Base-by-base conservation (phyloP, 106 monocot genomes). In the Amphibolis antarctica region DNA sequence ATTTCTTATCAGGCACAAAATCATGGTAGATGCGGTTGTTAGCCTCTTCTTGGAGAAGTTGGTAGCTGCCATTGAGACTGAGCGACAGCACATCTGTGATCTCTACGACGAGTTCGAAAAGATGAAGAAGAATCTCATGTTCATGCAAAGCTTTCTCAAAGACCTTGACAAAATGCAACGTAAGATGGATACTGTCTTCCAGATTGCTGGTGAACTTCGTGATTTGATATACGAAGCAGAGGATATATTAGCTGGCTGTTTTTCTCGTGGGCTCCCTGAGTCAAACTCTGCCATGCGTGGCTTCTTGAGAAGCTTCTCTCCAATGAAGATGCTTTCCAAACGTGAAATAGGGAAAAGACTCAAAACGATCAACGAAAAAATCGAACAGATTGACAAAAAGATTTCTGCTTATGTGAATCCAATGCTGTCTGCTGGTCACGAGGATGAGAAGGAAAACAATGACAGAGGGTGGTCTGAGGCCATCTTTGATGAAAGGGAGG, bases 21-120 rank as follows among this genome's bases (percentile, higher is more conserved):
- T 9, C 28, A 65, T 65, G 64, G 64, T 65, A 22, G 65, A 65
- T 30, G 65, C 65, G 18, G 15, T 65, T 10, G 28, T 65, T 3
- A 50, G 46, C 49, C 0, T 30, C 49, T 47, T 65, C 46, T 10
- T 65, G 24, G 65, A 65, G 36, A 65, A 29, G 12, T 42, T 65
- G 46, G 17, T 65, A 15, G 28, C 25, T 14, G 48, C 19, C 18
- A 25, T 65, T 5, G 23, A 23, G 13, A 18, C 10, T 1, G 28
- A 65, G 27, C 4, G 46, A 10, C 23, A 12, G 22, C 12, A 17
- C 4, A 18, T 65, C 18, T 4, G 17, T 1, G 65, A 50, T 13
- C 50, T 65, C 27, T 49, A 26, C 21, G 50, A n/a, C 1, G 10
- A 65, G 23, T 65, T 65, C 19, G 0, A 28, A 21, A n/a, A 28